phyloP scores from a whole-genome alignment of 306 rosid genomes.

The Gastrolobium villosum region DNA sequence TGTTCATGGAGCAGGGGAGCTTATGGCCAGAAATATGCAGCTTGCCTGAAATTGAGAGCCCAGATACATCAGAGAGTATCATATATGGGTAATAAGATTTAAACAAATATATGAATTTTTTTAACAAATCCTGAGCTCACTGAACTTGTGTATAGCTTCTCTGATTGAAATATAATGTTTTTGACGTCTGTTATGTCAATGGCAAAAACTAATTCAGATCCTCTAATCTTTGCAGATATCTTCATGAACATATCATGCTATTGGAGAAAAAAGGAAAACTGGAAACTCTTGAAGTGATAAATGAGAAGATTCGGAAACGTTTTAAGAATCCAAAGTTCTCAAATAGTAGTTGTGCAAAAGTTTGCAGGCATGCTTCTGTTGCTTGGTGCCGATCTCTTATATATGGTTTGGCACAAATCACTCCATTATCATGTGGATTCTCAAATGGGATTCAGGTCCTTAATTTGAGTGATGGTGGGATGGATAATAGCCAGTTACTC shows the following conservation, averaged over 20 bases:
- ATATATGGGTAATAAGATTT: conserved; percentile 74
- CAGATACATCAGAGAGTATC: conserved; percentile 72
- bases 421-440: conserved; percentile 61
- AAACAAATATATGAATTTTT: conserved; percentile 16
- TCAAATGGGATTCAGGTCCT: conserved; percentile 60
- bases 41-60: conserved; percentile 81
- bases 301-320: conserved; percentile 95
- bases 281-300: conserved; percentile 91
- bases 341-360: conserved; percentile 77
- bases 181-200: conserved; percentile 31
- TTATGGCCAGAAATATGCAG: conserved; percentile 93
- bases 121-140: conserved; percentile 27
- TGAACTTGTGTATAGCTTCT: conserved; percentile 34
- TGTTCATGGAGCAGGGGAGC: conserved; percentile 96
- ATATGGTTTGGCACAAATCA: conserved; percentile 78
- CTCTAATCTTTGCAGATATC: conserved; percentile 70
- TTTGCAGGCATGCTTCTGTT: conserved; percentile 90
- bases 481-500: conserved; percentile 74
- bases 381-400: conserved; percentile 95
- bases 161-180: conserved; percentile 29
- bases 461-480: conserved; percentile 60
- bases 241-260: conserved; percentile 74
- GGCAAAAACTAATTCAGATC: conserved; percentile 41
- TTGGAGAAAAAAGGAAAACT: conserved; percentile 82
- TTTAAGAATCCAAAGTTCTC: conserved; percentile 91